Evolutionary conservation across 495 filamentous ascomycete species (phyloP).

Genomic region (Darksidea phi): DNA sequence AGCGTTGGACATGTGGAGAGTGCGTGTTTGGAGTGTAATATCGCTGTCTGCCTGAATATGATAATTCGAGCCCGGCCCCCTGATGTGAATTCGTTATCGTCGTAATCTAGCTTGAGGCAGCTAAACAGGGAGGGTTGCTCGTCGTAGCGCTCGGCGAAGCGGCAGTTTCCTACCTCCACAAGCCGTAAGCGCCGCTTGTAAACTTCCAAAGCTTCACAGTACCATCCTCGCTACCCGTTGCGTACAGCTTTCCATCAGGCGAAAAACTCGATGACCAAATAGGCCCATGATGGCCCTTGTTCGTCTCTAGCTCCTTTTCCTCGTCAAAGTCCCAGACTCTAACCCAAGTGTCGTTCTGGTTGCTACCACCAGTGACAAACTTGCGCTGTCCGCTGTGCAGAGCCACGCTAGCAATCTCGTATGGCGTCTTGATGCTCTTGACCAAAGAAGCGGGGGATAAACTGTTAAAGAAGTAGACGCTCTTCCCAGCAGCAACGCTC

Average conservation of each 20-base stretch:
- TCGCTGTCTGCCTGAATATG: too few relatives aligned
- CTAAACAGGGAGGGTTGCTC: too few relatives aligned
- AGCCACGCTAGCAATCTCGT: conserved; percentile 86
- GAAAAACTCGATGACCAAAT: conserved; percentile 95
- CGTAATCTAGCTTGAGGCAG: too few relatives aligned
- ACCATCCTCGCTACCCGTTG: conserved; percentile 93
- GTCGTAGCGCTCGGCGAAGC: too few relatives aligned
- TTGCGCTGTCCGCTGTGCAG: conserved; percentile 76
- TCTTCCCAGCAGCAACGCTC: conserved; percentile 78
- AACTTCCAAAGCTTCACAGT: conserved; percentile 94
- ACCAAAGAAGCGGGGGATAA: conserved; percentile 63
- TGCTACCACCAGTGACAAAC: conserved; percentile 72
- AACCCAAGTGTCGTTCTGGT: conserved; percentile 88
- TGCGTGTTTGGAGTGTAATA: too few relatives aligned
- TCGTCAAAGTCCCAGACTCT: conserved; percentile 84
- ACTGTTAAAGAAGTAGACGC: conserved; percentile 90
- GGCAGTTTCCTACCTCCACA: conserved; percentile 55
- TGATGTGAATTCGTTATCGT: too few relatives aligned
- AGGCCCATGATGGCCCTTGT: conserved; percentile 96
- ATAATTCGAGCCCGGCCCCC: too few relatives aligned
- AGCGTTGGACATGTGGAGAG: too few relatives aligned
- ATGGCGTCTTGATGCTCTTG: conserved; percentile 70
- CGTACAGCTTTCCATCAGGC: conserved; percentile 91
- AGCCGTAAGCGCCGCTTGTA: conserved; percentile 63
- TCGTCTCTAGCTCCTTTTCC: conserved; percentile 78